phyloP scores from a whole-genome alignment of 805 yeast species.

The Metschnikowia bowlesiae region DNA sequence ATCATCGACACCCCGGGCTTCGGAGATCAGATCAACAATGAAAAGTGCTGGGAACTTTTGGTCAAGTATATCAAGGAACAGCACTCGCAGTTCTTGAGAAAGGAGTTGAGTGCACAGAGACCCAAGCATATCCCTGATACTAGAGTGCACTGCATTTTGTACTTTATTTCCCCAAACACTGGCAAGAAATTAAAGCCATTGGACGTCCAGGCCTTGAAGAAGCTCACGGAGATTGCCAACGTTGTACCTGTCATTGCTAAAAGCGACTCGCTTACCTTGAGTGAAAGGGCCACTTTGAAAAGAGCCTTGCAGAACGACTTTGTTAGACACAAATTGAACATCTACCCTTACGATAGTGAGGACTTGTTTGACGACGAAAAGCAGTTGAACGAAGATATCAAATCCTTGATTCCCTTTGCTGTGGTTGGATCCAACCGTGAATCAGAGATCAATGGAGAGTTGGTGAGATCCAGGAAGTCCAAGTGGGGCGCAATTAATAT shows the following conservation, averaged over 20 bases:
- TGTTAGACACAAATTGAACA: slow-evolving; percentile 60
- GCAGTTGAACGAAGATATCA: slow-evolving; percentile 69
- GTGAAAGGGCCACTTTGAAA: slow-evolving; percentile 79
- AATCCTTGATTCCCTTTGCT: slow-evolving; percentile 83
- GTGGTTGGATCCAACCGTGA: slow-evolving; percentile 86
- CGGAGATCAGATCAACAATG: slow-evolving; percentile 95
- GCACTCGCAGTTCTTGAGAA: slow-evolving; percentile 84
- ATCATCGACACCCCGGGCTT: slow-evolving; percentile 97
- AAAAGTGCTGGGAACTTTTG: slow-evolving; percentile 95
- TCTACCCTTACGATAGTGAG: slow-evolving; percentile 79
- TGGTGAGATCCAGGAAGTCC: slow-evolving; percentile 85
- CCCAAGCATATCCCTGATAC: slow-evolving; percentile 79
- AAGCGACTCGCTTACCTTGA: slow-evolving; percentile 81
- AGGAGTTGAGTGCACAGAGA: slow-evolving; percentile 92
- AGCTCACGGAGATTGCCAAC: slow-evolving; percentile 83
- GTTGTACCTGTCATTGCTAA: slow-evolving; percentile 96
- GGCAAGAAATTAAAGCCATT: slow-evolving; percentile 79
- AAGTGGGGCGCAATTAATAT: slow-evolving; percentile 92
- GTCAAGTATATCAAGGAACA: slow-evolving; percentile 93
- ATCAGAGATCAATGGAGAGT: slow-evolving; percentile 69
- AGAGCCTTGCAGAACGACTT: slow-evolving; percentile 74
- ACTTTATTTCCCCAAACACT: slow-evolving; percentile 79
- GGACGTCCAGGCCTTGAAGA: slow-evolving; percentile 78
- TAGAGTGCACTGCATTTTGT: slow-evolving; percentile 89
- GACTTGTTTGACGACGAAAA: slow-evolving; percentile 67